Conservation (phyloP, 2,329 filamentous ascomycete genomes). For the Emergomyces africanus region DNA sequence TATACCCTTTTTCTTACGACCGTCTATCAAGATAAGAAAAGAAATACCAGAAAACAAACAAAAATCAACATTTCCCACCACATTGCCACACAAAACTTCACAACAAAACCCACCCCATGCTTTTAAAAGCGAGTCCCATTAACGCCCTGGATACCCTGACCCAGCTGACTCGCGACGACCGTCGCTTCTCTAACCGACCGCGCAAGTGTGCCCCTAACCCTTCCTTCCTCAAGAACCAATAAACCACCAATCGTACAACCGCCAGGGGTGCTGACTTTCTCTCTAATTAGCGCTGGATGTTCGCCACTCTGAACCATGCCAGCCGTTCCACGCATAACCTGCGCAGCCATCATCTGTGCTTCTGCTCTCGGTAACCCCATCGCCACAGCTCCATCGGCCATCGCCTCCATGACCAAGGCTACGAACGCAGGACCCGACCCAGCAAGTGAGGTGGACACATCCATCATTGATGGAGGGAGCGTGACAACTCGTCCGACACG, state of each 20-base stretch:
- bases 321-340: conserved; percentile 48
- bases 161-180: conserved; percentile 43
- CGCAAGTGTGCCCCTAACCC: conserved; percentile 41
- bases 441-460: conserved; percentile 45
- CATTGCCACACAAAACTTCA: neutral
- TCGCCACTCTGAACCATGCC: conserved; percentile 45
- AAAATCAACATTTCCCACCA: neutral
- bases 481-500: conserved; percentile 36
- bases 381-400: conserved; percentile 49
- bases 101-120: neutral
- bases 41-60: neutral
- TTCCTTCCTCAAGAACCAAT: conserved; percentile 46
- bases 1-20: neutral
- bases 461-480: conserved; percentile 42
- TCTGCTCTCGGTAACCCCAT: conserved; percentile 49
- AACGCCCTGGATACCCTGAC: conserved; percentile 40
- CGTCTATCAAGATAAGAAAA: neutral
- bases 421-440: conserved; percentile 51
- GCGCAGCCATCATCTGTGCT: conserved; percentile 49
- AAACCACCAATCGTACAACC: conserved; percentile 52
- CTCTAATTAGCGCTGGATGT: conserved; percentile 46
- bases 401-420: conserved; percentile 45
- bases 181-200: conserved; percentile 48
- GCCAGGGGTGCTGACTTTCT: conserved; percentile 49
- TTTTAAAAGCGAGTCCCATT: conserved; percentile 29